Percentiles rank a stretch among this genome's conserved stretches.
These are phyloP conservation scores for Coniophora puteana DNA, from an alignment of 1,284 basidiomycete genomes.

Conservation along the genomic window DNA sequence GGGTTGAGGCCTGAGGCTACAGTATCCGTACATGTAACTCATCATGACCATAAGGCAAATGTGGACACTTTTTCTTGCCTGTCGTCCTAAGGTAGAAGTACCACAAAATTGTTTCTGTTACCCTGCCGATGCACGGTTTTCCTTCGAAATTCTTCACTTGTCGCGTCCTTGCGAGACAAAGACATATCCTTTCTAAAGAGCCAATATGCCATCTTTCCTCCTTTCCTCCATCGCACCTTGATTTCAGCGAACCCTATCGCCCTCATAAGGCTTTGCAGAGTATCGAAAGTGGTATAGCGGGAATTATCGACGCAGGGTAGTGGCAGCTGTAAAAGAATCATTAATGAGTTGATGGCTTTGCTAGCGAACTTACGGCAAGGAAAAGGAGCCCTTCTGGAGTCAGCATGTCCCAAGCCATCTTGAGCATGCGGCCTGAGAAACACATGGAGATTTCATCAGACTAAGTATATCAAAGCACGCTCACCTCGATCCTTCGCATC, in stretches of 20 bases:
- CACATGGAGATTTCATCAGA: slow-evolving; percentile 3
- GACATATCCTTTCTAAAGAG: slow-evolving; percentile 50
- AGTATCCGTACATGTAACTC: too few species aligned
- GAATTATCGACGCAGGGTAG: slow-evolving; percentile 82
- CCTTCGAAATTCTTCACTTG: slow-evolving; percentile 37
- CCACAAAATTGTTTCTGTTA: slow-evolving; percentile 78
- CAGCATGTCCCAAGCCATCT: slow-evolving; percentile 60
- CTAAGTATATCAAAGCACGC: slow-evolving; percentile 8
- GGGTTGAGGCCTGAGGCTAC: too few species aligned
- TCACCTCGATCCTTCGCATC: slow-evolving; percentile 70
- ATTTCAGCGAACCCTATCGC: slow-evolving; percentile 63
- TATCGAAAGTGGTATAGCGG: slow-evolving; percentile 66
- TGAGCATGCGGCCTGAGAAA: slow-evolving; percentile 68
- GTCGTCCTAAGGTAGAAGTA: slow-evolving; percentile 47
- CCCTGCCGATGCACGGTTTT: slow-evolving; percentile 63
- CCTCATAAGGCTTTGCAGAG: slow-evolving; percentile 56
- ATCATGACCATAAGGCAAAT: too few species aligned
- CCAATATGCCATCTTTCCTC: slow-evolving; percentile 78
- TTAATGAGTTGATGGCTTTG: neutral
- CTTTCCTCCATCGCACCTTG: slow-evolving; percentile 55
- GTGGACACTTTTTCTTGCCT: too few species aligned
- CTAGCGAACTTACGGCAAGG: slow-evolving; percentile 58
- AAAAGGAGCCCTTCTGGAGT: slow-evolving; percentile 59
- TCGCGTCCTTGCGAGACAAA: slow-evolving; percentile 8
- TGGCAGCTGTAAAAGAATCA: slow-evolving; percentile 52